phyloP scores from a whole-genome alignment of 2,329 filamentous ascomycete species.

The Xylariaceae sp. region DNA sequence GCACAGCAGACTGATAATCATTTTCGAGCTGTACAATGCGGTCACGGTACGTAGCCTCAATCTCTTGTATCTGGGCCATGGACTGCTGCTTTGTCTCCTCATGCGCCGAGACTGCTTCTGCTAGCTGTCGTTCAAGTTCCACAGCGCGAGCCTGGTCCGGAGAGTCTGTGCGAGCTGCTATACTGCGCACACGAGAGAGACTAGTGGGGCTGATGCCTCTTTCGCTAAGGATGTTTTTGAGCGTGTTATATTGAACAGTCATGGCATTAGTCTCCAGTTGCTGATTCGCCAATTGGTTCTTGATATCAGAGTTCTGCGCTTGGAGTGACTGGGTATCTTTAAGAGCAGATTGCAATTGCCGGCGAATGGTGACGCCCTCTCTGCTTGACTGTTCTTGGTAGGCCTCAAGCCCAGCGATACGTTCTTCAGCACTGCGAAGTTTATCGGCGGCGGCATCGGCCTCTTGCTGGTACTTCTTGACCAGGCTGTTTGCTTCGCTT shows the following conservation, averaged over 20 bases:
- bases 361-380: constrained; percentile 81
- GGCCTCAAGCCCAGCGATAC: constrained; percentile 90
- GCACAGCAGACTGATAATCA: constrained; percentile 95
- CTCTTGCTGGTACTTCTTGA: constrained; percentile 82
- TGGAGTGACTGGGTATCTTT: constrained; percentile 80
- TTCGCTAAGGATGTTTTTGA: constrained; percentile 88
- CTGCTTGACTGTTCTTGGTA: constrained; percentile 97
- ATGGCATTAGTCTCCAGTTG: constrained; percentile 93
- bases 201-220: constrained; percentile 77
- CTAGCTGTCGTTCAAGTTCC: constrained; percentile 84
- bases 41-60: constrained; percentile 84
- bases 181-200: constrained; percentile 62
- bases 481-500: constrained; percentile 68
- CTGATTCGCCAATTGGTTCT: constrained; percentile 75
- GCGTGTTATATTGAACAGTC: constrained; percentile 81
- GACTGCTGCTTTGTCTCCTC: constrained; percentile 78
- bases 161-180: constrained; percentile 70
- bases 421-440: constrained; percentile 86
- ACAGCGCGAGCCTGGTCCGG: constrained; percentile 74
- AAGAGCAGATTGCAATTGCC: constrained; percentile 80
- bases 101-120: constrained; percentile 69
- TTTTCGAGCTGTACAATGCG: constrained; percentile 92
- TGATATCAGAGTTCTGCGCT: constrained; percentile 73
- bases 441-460: constrained; percentile 84
- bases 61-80: constrained; percentile 75